Evolutionary conservation across 306 rosid species (phyloP), one percentile per base, ranked within the genome.

Genomic region (Sophora flavescens): DNA sequence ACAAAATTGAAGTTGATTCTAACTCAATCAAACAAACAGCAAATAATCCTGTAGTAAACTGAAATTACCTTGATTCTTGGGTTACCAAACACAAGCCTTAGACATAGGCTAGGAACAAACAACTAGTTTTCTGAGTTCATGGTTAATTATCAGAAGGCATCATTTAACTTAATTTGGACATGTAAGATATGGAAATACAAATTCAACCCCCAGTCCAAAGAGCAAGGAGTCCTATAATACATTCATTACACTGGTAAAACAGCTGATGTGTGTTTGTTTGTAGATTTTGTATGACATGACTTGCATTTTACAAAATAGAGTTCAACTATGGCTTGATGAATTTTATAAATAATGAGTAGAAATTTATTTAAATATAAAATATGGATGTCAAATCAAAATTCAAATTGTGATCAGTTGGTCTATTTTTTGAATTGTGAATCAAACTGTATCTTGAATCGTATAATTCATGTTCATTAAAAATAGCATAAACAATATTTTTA

Each of bases 41-140:
- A 56, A 56, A 36, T 63, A 56, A 48, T 36, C 12, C 48, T 5
- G 44, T 48, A 45, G 61, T 28, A 54, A 33, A 48, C 63, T 5
- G 18, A n/a, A 45, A 68, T 59, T 26, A 61, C 28, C 68, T 61
- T 33, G 62, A 61, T 17, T 56, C 8, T 61, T 13, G 63, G 74
- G 30, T 33, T 60, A 61, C 72, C 57, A 59, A 74, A 58, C 66
- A 75, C 48, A 51, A 74, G 66, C 18, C 74, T 76, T n/a, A 30
- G 22, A 45, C 57, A 48, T 45, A 13, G 32, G 58, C n/a, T 17
- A 28, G 39, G 39, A 67, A 30, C 33, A 13, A 42, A 15, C 12
- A 66, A 32, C 16, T 42, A 17, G 54, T 35, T 68, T 78, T 18
- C 51, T 50, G 61, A 26, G 39, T 41, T 62, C 10, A 8, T 50